These are phyloP conservation scores for Saraca asoca DNA, from an alignment of 331 rosid genomes.

Conservation along the genomic window DNA sequence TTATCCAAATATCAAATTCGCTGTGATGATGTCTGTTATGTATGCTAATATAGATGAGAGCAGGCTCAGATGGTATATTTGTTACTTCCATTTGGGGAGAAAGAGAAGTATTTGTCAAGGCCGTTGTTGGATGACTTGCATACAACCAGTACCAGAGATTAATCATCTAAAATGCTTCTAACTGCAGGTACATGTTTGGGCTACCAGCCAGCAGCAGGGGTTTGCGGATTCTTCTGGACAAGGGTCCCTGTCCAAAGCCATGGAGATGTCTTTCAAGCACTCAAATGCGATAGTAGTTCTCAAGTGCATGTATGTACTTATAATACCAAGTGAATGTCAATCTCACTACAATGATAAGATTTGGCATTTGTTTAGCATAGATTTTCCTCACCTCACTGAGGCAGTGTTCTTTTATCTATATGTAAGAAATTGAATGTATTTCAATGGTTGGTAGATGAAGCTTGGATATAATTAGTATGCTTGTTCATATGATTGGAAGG, in stretches of 20 bases:
- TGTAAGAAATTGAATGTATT: background rate
- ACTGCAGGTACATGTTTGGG: conserved; percentile 69
- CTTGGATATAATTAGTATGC: too few species aligned
- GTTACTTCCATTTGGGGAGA: background rate
- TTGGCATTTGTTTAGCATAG: conserved; percentile 34
- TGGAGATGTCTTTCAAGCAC: conserved; percentile 79
- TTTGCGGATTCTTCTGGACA: conserved; percentile 77
- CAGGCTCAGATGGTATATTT: background rate
- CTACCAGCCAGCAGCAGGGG: conserved; percentile 62
- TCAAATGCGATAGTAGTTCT: conserved; percentile 50
- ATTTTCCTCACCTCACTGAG: conserved; percentile 44
- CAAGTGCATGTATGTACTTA: conserved; percentile 29
- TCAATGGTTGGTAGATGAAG: too few species aligned
- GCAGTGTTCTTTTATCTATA: conserved; percentile 47
- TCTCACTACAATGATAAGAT: conserved; percentile 32
- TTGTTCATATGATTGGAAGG: too few species aligned
- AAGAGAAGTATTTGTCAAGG: background rate
- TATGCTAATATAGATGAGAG: conserved; percentile 12
- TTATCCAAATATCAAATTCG: too few species aligned
- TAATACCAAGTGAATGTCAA: conserved; percentile 34
- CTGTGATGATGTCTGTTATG: background rate
- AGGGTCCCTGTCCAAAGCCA: conserved; percentile 53
- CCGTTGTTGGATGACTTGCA: background rate
- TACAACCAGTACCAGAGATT: conserved; percentile 1
- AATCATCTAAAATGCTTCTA: conserved; percentile 32